Evolutionary conservation across 768 basidiomycete genomes (phyloP).

Genomic region (Strobilomyces confusus): DNA sequence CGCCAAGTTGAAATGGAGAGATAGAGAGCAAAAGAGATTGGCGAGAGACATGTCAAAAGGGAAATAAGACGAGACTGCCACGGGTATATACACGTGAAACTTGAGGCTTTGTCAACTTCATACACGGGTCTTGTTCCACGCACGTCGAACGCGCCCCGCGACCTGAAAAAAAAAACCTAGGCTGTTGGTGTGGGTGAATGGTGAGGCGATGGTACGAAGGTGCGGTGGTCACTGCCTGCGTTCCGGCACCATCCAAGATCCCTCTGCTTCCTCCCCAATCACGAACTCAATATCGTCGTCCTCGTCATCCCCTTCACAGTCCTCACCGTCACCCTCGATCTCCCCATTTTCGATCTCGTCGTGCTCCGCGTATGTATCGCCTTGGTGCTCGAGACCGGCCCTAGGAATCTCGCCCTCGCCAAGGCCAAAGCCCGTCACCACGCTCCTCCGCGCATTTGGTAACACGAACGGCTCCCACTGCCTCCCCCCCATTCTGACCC

Average conservation of each 20-base stretch:
- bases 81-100: slow-evolving; percentile 20
- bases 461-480: slow-evolving; percentile 61
- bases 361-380: slow-evolving; percentile 1
- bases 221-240: slow-evolving; percentile 20
- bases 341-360: slow-evolving; percentile 19
- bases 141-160: slow-evolving; percentile 14
- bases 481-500: slow-evolving; percentile 60
- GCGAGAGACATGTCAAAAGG: neutral
- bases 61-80: neutral
- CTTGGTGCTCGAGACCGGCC: neutral
- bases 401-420: neutral
- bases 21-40: slow-evolving; percentile 6
- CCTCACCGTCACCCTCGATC: slow-evolving; percentile 29
- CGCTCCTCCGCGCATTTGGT: slow-evolving; percentile 52
- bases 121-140: slow-evolving; percentile 6
- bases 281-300: slow-evolving; percentile 81
- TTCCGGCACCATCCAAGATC: slow-evolving; percentile 33
- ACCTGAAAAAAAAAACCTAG: slow-evolving; percentile 8
- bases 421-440: slow-evolving; percentile 13
- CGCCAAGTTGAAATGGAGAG: slow-evolving; percentile 9
- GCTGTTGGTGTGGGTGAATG: neutral
- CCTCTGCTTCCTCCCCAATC: slow-evolving; percentile 47
- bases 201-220: neutral
- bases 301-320: slow-evolving; percentile 47
- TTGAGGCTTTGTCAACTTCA: slow-evolving; percentile 3